A percentile compares a stretch with the other conserved stretches of the same genome.
Conservation (phyloP, 495 filamentous ascomycete species). For the Apiosordaria backusii region DNA sequence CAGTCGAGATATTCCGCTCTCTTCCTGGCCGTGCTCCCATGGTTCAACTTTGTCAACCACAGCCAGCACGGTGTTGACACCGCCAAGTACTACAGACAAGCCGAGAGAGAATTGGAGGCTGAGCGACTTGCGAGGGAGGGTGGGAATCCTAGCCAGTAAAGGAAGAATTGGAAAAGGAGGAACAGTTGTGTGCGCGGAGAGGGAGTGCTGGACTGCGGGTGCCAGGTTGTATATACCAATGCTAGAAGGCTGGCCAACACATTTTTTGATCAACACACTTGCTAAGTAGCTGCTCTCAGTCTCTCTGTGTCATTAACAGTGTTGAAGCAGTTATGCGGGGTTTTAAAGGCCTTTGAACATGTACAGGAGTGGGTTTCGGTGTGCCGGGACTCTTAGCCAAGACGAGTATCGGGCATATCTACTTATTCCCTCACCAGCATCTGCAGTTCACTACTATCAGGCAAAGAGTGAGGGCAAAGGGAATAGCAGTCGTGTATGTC, state of each 20-base stretch:
- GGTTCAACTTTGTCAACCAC: slow-evolving; percentile 98
- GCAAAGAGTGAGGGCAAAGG: too few relatives aligned
- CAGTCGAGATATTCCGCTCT: slow-evolving; percentile 88
- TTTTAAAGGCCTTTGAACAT: too few relatives aligned
- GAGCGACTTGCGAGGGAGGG: slow-evolving; percentile 48
- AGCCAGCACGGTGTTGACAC: slow-evolving; percentile 96
- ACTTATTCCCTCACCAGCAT: too few relatives aligned
- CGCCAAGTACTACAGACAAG: slow-evolving; percentile 94
- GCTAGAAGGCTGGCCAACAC: slow-evolving; percentile 21
- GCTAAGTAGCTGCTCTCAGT: not conserved
- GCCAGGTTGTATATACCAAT: slow-evolving; percentile 30
- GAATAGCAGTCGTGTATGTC: not conserved
- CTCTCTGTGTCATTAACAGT: too few relatives aligned
- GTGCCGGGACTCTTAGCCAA: too few relatives aligned
- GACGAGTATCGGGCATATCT: too few relatives aligned
- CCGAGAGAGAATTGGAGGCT: slow-evolving; percentile 88
- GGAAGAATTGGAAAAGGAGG: not conserved
- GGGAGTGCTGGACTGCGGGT: slow-evolving; percentile 6
- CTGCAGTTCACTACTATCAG: too few relatives aligned
- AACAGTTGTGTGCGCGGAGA: not conserved
- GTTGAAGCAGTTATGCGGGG: too few relatives aligned
- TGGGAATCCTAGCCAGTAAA: slow-evolving; percentile 5
- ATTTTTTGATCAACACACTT: slow-evolving; percentile 17
- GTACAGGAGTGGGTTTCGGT: too few relatives aligned
- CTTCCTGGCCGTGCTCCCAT: slow-evolving; percentile 79